Evolutionary conservation across 2,329 filamentous ascomycete genomes (phyloP), one percentile per base, ranked within the genome.

Genomic region (Parasarocladium wereldwijsianum): DNA sequence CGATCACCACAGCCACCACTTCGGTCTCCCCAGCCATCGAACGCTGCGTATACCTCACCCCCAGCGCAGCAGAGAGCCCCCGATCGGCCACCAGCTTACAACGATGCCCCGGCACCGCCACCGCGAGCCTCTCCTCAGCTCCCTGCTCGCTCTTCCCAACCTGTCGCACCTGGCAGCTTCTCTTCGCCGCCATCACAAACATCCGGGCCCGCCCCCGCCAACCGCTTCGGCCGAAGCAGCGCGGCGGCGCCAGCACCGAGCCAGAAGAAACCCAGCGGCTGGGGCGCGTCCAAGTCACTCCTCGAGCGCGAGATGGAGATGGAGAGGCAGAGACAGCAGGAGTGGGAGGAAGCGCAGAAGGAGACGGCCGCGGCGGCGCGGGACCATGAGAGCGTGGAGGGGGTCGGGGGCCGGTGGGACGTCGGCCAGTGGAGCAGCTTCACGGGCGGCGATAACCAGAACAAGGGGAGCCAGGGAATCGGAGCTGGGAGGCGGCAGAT

Each of bases 271-370:
- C 67, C 71, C 1, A 66, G 59, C 17, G 71, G 69, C 0, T 72
- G 66, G 66, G n/a, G n/a, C n/a, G 72, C 72, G 1, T 65, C 65
- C 38, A 80, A 77, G 55, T 79, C 74, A 0, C 61, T 85, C 8
- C 64, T 85, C 2, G 80, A 85, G 53, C 70, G 76, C 17, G 80
- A 86, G 52, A 84, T 85, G 76, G 79, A 86, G 49, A 62, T 77
- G 47, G 80, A 86, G 51, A 64, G 80, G 7, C 70, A 83, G 55
- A 62, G 79, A 10, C 80, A 86, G 54, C 66, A 64, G 33, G 80
- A 86, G 48, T 86, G 82, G 82, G 81, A 90, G 49, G 71, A 80
- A 37, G 60, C 71, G 1, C 82, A 87, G 51, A 62, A 71, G 43
- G 70, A 69, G 39, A 68, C 71, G 12, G 66, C 70, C 14, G 64